A percentile compares a stretch with the other conserved stretches of the same genome.
These are phyloP conservation scores for Boletus huronensis DNA, from an alignment of 768 basidiomycete species.

Conservation along the genomic window DNA sequence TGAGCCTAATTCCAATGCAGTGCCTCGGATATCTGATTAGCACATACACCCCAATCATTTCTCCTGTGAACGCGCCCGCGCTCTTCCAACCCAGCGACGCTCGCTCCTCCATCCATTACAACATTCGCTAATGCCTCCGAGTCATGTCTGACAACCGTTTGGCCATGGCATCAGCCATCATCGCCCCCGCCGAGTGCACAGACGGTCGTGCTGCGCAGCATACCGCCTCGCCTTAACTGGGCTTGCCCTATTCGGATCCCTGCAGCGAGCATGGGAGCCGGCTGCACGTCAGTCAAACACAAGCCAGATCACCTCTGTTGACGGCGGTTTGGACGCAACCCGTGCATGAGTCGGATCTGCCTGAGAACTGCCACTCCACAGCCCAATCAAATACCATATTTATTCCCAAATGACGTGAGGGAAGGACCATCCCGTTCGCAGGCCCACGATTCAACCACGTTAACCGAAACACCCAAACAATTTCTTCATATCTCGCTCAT, in stretches of 20 bases:
- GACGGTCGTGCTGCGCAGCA: slow-evolving; percentile 1
- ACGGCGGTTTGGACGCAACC: slow-evolving; percentile 10
- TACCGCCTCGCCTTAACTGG: slow-evolving; percentile 1
- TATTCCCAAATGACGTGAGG: slow-evolving; percentile 19
- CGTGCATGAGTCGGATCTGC: slow-evolving; percentile 27
- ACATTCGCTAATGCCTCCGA: slow-evolving; percentile 9
- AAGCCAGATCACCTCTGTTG: slow-evolving; percentile 17
- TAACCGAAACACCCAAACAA: slow-evolving; percentile 17
- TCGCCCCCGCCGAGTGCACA: slow-evolving; percentile 1
- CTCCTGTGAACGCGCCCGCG: slow-evolving; percentile 18
- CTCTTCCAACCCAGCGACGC: slow-evolving; percentile 28
- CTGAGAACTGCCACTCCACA: slow-evolving; percentile 22
- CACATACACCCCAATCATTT: slow-evolving; percentile 24
- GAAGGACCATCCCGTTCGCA: slow-evolving; percentile 11
- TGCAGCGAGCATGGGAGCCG: slow-evolving; percentile 9
- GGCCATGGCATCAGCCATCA: not conserved
- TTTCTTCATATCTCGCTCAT: slow-evolving; percentile 7
- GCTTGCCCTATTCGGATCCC: slow-evolving; percentile 5
- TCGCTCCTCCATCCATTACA: slow-evolving; percentile 3
- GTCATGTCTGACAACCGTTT: slow-evolving; percentile 1
- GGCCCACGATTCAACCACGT: slow-evolving; percentile 10
- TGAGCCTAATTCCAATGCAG: slow-evolving; percentile 37
- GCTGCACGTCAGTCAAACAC: slow-evolving; percentile 18
- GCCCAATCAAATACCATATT: slow-evolving; percentile 10
- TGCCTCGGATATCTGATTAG: slow-evolving; percentile 38